Conservation (phyloP, 2,329 filamentous ascomycete species). For the Xylaria sp. region DNA sequence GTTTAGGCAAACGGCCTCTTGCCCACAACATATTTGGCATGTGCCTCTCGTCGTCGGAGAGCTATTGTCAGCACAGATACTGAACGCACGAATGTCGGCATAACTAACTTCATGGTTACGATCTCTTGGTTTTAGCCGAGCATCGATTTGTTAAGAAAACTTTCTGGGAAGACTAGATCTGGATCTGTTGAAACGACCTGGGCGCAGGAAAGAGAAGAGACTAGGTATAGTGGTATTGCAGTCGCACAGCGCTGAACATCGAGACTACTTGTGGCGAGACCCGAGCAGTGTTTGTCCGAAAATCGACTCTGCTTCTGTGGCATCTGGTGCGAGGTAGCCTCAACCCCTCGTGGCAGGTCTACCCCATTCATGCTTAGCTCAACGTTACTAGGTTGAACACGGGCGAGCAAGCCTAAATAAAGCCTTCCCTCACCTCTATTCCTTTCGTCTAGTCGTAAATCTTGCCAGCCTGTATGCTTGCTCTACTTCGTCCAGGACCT, state of each 20-base stretch:
- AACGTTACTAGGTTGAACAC: slow-evolving; percentile 41
- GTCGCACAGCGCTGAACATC: slow-evolving; percentile 47
- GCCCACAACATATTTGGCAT: slow-evolving; percentile 37
- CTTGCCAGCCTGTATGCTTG: slow-evolving; percentile 52
- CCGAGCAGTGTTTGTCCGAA: slow-evolving; percentile 43
- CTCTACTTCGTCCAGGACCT: slow-evolving; percentile 54
- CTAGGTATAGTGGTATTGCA: slow-evolving; percentile 40
- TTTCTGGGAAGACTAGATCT: slow-evolving; percentile 13
- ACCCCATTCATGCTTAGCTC: slow-evolving; percentile 44
- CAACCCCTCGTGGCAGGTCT: slow-evolving; percentile 42
- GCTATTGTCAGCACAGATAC: slow-evolving; percentile 42
- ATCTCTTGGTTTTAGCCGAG: slow-evolving; percentile 31
- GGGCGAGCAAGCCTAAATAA: slow-evolving; percentile 43
- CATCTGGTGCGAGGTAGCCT: slow-evolving; percentile 46
- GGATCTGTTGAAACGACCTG: slow-evolving; percentile 26
- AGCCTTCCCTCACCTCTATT: slow-evolving; percentile 42
- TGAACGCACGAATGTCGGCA: slow-evolving; percentile 27
- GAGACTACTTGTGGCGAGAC: slow-evolving; percentile 42
- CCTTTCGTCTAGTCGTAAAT: slow-evolving; percentile 40
- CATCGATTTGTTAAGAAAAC: slow-evolving; percentile 13
- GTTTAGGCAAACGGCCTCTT: slow-evolving; percentile 43
- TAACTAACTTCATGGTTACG: slow-evolving; percentile 28
- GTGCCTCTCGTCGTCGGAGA: slow-evolving; percentile 39
- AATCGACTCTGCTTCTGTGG: slow-evolving; percentile 41
- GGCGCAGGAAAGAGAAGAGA: slow-evolving; percentile 39